Base-by-base conservation (phyloP, 305 asterid genomes). In the Plantago lanceolata region DNA sequence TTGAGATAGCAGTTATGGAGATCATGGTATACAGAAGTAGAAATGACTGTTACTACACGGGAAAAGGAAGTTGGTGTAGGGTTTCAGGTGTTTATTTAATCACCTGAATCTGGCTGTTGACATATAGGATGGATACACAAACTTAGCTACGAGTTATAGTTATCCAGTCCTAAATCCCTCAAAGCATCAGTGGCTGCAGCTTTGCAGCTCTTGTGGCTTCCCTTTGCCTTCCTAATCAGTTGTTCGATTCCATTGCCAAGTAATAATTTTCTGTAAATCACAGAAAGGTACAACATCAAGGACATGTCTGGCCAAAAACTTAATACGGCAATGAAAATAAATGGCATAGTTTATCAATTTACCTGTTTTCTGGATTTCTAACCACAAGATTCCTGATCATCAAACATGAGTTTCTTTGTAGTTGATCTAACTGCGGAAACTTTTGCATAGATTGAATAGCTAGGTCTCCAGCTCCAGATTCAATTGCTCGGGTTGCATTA, bases 381-480 rank as follows among this genome's bases (percentile, higher is more conserved):
- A 56, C 99, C 19, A 69, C 97, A 50, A 94, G 91, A 77, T 94
- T 90, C 64, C 97, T 81, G 72, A 94, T 84, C 97, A 94, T 90
- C 68, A 90, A 85, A 75, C 97, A 94, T 21, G 85, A 80, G 72
- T 73, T 76, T 68, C 73, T 80, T 73, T 86, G 99, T 71, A 90
- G 82, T 73, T 80, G 96, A 59, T 90, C 96, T 28, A 82, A 77
- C 43, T 84, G 80, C 8, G 96, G 94, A 74, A 82, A 94, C 70
- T 70, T 84, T 68, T 75, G 80, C 97, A 94, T 90, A 48, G 87
- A 78, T 77, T 83, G 94, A 61, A 86, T 73, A 28, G 94, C 99
- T 31, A 88, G 79, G 79, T 94, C 96, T 67, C 97, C 96, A 2
- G 93, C 99, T 76, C 97, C 97, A 29, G 95, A 80, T 82, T 90